phyloP scores from a whole-genome alignment of 306 rosid species.

The Castanea sativa region DNA sequence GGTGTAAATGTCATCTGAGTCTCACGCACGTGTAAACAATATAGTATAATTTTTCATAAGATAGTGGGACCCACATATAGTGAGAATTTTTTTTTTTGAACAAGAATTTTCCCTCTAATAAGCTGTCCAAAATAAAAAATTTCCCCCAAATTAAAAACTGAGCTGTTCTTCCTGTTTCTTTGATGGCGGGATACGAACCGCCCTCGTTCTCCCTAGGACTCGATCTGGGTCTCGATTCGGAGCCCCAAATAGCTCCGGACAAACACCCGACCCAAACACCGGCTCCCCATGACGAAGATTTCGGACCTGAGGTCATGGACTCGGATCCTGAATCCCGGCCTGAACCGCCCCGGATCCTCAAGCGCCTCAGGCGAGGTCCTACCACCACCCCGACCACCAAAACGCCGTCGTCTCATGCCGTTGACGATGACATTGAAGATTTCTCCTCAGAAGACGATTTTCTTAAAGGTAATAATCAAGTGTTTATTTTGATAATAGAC shows the following conservation, averaged over 20 bases:
- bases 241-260: slow-evolving; percentile 22
- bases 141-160: slow-evolving; percentile 1
- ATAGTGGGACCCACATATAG: too few species aligned
- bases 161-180: neutral
- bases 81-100: too few species aligned
- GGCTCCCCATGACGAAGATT: slow-evolving; percentile 18
- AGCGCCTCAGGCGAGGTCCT: slow-evolving; percentile 48
- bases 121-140: neutral
- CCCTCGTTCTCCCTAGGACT: slow-evolving; percentile 56
- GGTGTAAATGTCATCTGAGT: too few species aligned
- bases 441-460: slow-evolving; percentile 37
- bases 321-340: slow-evolving; percentile 22
- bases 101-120: too few species aligned
- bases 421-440: slow-evolving; percentile 50
- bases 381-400: neutral
- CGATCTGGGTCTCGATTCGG: slow-evolving; percentile 44
- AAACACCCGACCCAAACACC: neutral
- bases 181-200: slow-evolving; percentile 42
- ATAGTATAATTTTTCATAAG: too few species aligned
- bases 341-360: slow-evolving; percentile 26
- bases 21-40: too few species aligned
- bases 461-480: slow-evolving; percentile 13
- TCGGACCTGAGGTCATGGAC: slow-evolving; percentile 14
- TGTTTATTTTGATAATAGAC: too few species aligned
- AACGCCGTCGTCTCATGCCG: neutral